Evolutionary conservation across 2,329 filamentous ascomycete species (phyloP).

Genomic region (Ceratocystis papillata): DNA sequence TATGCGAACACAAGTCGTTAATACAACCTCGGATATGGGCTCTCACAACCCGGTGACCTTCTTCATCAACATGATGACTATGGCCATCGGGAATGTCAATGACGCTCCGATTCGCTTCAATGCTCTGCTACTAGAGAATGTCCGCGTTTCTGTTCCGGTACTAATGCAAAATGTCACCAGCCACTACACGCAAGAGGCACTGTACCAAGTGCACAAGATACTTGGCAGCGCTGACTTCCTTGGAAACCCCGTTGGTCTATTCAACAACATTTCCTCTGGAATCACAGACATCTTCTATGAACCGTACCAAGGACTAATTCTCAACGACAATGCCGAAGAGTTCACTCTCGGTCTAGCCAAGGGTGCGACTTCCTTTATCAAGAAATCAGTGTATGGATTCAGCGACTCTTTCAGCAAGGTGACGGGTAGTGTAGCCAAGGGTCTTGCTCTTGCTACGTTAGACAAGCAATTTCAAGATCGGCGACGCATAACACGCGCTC

Average conservation of each 20-base stretch:
- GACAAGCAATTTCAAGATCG: constrained; percentile 99
- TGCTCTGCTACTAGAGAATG: constrained; percentile 87
- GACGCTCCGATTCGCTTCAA: constrained; percentile 92
- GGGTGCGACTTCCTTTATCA: constrained; percentile 91
- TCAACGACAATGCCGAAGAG: constrained; percentile 90
- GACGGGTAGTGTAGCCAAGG: constrained; percentile 93
- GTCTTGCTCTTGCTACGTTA: constrained; percentile 83
- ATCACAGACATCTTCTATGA: constrained; percentile 99
- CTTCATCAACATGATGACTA: constrained; percentile 94
- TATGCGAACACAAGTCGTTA: constrained; percentile 90
- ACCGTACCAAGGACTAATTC: constrained; percentile 92
- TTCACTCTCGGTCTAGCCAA: constrained; percentile 92
- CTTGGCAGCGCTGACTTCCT: constrained; percentile 95
- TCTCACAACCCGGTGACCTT: constrained; percentile 95
- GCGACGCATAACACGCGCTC: constrained; percentile 79
- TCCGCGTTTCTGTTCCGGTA: constrained; percentile 74
- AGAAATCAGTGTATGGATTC: constrained; percentile 96
- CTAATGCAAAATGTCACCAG: constrained; percentile 77
- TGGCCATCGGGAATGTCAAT: constrained; percentile 98
- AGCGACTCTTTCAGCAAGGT: constrained; percentile 97
- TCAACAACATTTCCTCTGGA: constrained; percentile 96
- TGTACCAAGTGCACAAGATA: constrained; percentile 95
- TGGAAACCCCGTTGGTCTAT: constrained; percentile 91
- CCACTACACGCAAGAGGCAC: constrained; percentile 92
- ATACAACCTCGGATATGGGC: constrained; percentile 86